phyloP scores from a whole-genome alignment of 1,284 basidiomycete genomes.

The Kalmanozyma brasiliensis region DNA sequence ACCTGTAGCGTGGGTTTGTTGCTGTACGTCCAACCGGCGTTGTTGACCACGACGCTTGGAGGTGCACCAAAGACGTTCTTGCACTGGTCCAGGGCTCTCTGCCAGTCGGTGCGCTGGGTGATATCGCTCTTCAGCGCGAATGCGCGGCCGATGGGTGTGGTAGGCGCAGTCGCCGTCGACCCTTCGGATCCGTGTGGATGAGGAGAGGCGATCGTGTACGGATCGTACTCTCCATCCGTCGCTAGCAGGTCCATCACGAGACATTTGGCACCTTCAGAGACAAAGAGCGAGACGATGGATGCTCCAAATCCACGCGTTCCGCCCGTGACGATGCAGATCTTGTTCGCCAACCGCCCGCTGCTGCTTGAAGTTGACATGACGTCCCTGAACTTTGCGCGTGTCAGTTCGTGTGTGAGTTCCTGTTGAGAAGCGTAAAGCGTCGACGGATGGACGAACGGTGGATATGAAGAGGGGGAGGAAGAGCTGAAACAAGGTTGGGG shows the following conservation, averaged over 20 bases:
- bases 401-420: too few relatives aligned
- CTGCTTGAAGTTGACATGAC: not conserved
- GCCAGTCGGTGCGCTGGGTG: conserved; percentile 15
- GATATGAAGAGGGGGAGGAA: too few relatives aligned
- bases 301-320: conserved; percentile 38
- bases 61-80: conserved; percentile 2
- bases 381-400: too few relatives aligned
- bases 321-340: conserved; percentile 25
- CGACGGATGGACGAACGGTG: too few relatives aligned
- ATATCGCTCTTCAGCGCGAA: conserved; percentile 34
- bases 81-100: not conserved
- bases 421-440: not conserved
- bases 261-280: conserved; percentile 9
- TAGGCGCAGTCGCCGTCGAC: not conserved
- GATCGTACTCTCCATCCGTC: conserved; percentile 8
- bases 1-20: conserved; percentile 39
- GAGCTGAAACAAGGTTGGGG: too few relatives aligned
- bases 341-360: conserved; percentile 3
- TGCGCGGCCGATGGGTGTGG: not conserved
- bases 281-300: conserved; percentile 25
- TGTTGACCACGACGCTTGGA: conserved; percentile 36
- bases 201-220: conserved; percentile 1
- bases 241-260: conserved; percentile 25
- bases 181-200: too few relatives aligned
- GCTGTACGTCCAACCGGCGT: conserved; percentile 51